A percentile compares a stretch with the other conserved stretches of the same genome.
These are phyloP conservation scores for Cymodocea nodosa DNA, from an alignment of 116 monocot species.

Conservation along the genomic window DNA sequence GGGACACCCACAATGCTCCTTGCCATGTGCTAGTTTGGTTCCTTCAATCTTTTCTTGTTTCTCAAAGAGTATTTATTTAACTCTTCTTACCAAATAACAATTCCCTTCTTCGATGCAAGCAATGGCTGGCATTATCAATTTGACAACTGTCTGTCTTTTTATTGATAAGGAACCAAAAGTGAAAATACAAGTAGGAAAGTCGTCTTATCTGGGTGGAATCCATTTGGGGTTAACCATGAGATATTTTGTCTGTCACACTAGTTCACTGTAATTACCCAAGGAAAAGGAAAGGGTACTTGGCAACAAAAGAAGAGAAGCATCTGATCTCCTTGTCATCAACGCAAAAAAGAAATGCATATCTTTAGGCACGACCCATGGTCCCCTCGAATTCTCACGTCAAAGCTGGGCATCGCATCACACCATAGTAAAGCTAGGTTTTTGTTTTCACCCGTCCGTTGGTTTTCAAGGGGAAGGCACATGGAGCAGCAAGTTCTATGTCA, in stretches of 20 bases:
- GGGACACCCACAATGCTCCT: neutral
- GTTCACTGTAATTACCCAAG: neutral
- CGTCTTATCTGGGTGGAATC: too few species aligned
- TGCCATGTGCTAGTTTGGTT: slow-evolving; percentile 7
- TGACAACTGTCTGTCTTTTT: too few species aligned
- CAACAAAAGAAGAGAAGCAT: slow-evolving; percentile 5
- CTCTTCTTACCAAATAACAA: neutral
- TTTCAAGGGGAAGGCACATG: too few species aligned
- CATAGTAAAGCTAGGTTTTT: too few species aligned
- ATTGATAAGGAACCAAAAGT: too few species aligned
- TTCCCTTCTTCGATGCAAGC: neutral
- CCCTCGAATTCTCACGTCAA: neutral
- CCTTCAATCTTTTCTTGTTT: neutral
- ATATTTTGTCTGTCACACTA: too few species aligned
- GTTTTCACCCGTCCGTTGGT: too few species aligned
- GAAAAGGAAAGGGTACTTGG: neutral
- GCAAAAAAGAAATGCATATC: neutral
- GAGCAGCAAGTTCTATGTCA: too few species aligned
- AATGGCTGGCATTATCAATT: too few species aligned
- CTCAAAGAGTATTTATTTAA: neutral
- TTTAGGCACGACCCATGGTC: neutral
- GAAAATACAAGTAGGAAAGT: too few species aligned
- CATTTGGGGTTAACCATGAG: too few species aligned
- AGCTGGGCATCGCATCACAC: neutral
- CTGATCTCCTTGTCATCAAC: neutral